Base-by-base conservation (phyloP, 257 asterid genomes). In the Penstemon newberryi region DNA sequence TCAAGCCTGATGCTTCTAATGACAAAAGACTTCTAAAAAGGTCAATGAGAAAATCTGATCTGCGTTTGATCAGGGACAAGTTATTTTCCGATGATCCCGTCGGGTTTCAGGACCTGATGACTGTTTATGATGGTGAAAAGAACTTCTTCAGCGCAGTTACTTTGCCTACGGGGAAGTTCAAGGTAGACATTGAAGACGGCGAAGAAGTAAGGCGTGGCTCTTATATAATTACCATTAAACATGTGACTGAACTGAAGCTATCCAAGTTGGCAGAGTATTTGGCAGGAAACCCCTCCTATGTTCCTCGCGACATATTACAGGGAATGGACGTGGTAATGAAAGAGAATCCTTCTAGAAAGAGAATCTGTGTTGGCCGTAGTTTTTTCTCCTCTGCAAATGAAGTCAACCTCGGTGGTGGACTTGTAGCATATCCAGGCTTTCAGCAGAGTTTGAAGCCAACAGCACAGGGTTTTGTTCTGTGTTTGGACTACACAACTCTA, bases 311-410 rank as follows among this genome's bases (percentile, higher is more conserved):
- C 66, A 70, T 70, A 67, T 75, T 87, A 37, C 93, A 87, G 13
- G 89, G 85, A n/a, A 74, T 90, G 89, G 96, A 83, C 60, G 50
- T 84, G 76, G 89, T 87, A 2, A 77, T 90, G 88, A 87, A 87
- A 69, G 93, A 85, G 44, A 90, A 90, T 61, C 97, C 94, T 50
- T 44, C 77, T 4, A 81, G 75, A 58, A 49, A 0, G 41, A 72
- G 89, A 61, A 73, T 80, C 4, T 2, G 44, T 12, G 75, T 73
- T 36, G 97, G 94, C 5, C 73, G 85, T 25, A 70, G 80, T 68
- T 86, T 78, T 62, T 87, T 73, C 74, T 64, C 87, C 9, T 4
- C 54, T 0, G 77, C 40, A 19, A 6, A 3, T 4, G 42, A 51
- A 0, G 67, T 78, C 13, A 88, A 86, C 42, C 80, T 90, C 19